A percentile compares a stretch with the other conserved stretches of the same genome.
phyloP scores from a whole-genome alignment of 805 yeast genomes.

The Debaryomyces maramus region DNA sequence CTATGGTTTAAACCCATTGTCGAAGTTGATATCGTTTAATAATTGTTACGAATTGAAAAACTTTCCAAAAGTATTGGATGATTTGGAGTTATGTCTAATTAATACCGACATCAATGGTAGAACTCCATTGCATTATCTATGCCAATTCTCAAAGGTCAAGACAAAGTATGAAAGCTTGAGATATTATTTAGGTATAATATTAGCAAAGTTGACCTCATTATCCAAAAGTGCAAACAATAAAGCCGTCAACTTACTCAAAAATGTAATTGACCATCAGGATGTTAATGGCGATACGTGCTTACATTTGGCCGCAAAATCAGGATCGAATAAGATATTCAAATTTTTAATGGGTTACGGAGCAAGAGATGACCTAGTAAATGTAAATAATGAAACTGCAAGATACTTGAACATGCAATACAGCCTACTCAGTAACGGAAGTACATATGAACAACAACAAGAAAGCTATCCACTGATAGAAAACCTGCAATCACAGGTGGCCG shows the following conservation, averaged over 20 bases:
- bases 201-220: conserved; percentile 65
- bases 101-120: conserved; percentile 72
- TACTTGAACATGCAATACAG: conserved; percentile 43
- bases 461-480: neutral
- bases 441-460: conserved; percentile 5
- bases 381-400: conserved; percentile 45
- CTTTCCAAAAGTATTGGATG: conserved; percentile 74
- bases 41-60: conserved; percentile 81
- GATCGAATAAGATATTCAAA: conserved; percentile 70
- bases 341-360: conserved; percentile 88
- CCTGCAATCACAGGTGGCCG: neutral
- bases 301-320: conserved; percentile 71
- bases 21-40: conserved; percentile 82
- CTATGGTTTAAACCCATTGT: conserved; percentile 82
- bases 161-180: conserved; percentile 76
- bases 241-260: conserved; percentile 58
- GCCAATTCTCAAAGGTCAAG: conserved; percentile 63
- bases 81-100: conserved; percentile 74
- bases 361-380: conserved; percentile 47
- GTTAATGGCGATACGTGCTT: conserved; percentile 81
- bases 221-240: conserved; percentile 36
- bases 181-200: conserved; percentile 74
- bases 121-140: conserved; percentile 85
- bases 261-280: conserved; percentile 75
- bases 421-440: conserved; percentile 15